These are phyloP conservation scores for Micractinium conductrix DNA, from an alignment of 139 green algal species.

Conservation along the genomic window DNA sequence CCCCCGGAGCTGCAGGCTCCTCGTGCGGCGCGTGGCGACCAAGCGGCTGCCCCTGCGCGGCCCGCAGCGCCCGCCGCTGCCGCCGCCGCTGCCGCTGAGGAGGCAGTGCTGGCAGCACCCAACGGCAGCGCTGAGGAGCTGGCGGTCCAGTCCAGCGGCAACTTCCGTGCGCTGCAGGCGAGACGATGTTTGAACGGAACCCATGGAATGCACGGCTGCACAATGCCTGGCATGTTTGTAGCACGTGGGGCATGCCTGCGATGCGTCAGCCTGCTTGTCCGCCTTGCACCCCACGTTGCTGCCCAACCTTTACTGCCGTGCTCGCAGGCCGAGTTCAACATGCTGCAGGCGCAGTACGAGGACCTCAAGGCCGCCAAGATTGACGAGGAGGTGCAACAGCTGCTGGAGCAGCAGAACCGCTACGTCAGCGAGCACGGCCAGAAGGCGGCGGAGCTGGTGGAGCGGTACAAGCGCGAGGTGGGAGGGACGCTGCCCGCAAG, in stretches of 20 bases:
- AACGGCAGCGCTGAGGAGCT: background rate
- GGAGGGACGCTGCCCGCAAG: too few species aligned
- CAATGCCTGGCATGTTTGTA: background rate
- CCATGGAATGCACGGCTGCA: background rate
- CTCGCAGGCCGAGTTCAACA: conserved; percentile 16
- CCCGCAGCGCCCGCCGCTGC: background rate
- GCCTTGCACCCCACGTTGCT: background rate
- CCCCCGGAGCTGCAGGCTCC: background rate
- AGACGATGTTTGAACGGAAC: too few species aligned
- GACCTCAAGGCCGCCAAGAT: conserved; percentile 45
- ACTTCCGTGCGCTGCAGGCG: conserved; percentile 29
- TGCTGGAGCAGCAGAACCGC: conserved; percentile 45
- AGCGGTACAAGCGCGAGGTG: conserved; percentile 41
- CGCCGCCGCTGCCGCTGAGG: background rate
- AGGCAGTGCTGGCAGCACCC: background rate
- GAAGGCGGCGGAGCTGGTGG: conserved; percentile 32
- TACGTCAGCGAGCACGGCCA: conserved; percentile 36
- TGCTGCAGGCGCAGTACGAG: conserved; percentile 37
- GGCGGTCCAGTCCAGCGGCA: conserved; percentile 14
- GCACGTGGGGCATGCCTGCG: background rate
- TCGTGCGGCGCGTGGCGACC: background rate
- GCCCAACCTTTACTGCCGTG: background rate
- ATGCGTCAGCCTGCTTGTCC: background rate
- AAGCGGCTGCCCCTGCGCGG: background rate
- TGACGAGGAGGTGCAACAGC: conserved; percentile 36